These are phyloP conservation scores for Tolypocladium tundrense DNA, from an alignment of 2,329 filamentous ascomycete species.

Conservation along the genomic window DNA sequence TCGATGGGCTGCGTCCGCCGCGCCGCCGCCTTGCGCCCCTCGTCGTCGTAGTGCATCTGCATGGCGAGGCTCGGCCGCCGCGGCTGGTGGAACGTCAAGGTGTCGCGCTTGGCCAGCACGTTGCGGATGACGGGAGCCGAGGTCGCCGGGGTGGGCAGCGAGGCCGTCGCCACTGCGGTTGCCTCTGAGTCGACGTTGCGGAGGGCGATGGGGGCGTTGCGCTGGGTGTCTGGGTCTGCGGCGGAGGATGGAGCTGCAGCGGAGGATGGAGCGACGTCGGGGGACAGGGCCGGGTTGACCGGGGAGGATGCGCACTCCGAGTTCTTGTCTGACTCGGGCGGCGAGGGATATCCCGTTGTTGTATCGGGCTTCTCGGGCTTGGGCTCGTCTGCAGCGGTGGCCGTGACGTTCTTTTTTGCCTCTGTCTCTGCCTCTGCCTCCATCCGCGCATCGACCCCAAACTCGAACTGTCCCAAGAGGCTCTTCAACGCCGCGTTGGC, in stretches of 20 bases:
- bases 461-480: conserved; percentile 29
- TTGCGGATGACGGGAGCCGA: conserved; percentile 36
- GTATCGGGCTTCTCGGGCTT: not conserved
- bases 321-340: conserved; percentile 24
- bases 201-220: conserved; percentile 12
- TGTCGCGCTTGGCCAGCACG: conserved; percentile 40
- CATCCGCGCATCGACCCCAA: conserved; percentile 15
- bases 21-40: conserved; percentile 8
- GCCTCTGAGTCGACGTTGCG: conserved; percentile 15
- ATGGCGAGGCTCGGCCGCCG: conserved; percentile 38
- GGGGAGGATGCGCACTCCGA: conserved; percentile 11
- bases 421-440: not conserved
- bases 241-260: conserved; percentile 5
- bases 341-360: conserved; percentile 23
- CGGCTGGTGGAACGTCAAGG: conserved; percentile 33
- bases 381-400: not conserved
- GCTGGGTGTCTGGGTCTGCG: conserved; percentile 8
- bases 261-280: not conserved
- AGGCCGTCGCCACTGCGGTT: not conserved
- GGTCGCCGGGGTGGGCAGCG: conserved; percentile 31
- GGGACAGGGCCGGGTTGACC: not conserved
- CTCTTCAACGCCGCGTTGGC: conserved; percentile 18
- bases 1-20: conserved; percentile 15
- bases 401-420: not conserved
- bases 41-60: conserved; percentile 25